phyloP scores from a whole-genome alignment of 1,284 basidiomycete species.

The Puccinia coronata region DNA sequence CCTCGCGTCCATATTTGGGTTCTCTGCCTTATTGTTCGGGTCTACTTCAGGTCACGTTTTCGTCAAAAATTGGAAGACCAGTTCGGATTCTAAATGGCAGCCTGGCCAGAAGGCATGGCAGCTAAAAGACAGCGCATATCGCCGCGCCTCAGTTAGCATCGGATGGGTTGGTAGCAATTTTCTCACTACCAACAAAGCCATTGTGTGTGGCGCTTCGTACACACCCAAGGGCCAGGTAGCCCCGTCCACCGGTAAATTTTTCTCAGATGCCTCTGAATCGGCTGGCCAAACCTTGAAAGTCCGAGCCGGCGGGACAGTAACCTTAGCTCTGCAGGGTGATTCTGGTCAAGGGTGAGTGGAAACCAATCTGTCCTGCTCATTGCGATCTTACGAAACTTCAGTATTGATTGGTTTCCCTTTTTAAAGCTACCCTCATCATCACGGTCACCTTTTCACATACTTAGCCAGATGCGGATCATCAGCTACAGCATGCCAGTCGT shows the following conservation, averaged over 20 bases:
- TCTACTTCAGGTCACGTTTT: slow-evolving; percentile 22
- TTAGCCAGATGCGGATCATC: slow-evolving; percentile 38
- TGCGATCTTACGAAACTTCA: neutral
- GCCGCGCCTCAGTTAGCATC: slow-evolving; percentile 31
- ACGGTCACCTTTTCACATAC: slow-evolving; percentile 39
- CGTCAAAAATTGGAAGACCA: slow-evolving; percentile 40
- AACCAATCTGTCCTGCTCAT: neutral
- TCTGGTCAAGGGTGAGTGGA: slow-evolving; percentile 43
- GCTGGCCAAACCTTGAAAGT: slow-evolving; percentile 37
- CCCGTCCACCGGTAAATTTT: slow-evolving; percentile 34
- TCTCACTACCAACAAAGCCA: slow-evolving; percentile 34
- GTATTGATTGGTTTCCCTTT: neutral
- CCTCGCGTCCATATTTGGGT: neutral
- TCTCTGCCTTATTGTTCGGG: neutral
- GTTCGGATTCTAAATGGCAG: slow-evolving; percentile 2
- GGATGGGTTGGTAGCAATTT: slow-evolving; percentile 47
- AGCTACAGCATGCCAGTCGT: slow-evolving; percentile 23
- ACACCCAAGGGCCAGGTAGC: slow-evolving; percentile 30
- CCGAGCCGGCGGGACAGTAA: slow-evolving; percentile 38
- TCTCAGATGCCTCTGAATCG: slow-evolving; percentile 23
- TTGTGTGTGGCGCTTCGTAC: slow-evolving; percentile 39
- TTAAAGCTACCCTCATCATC: slow-evolving; percentile 41
- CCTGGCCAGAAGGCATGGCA: slow-evolving; percentile 39
- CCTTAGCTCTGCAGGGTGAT: slow-evolving; percentile 30
- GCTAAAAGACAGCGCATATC: slow-evolving; percentile 34